These are phyloP conservation scores for Penicillium sp. DNA, from an alignment of 2,329 filamentous ascomycete genomes.

Conservation along the genomic window DNA sequence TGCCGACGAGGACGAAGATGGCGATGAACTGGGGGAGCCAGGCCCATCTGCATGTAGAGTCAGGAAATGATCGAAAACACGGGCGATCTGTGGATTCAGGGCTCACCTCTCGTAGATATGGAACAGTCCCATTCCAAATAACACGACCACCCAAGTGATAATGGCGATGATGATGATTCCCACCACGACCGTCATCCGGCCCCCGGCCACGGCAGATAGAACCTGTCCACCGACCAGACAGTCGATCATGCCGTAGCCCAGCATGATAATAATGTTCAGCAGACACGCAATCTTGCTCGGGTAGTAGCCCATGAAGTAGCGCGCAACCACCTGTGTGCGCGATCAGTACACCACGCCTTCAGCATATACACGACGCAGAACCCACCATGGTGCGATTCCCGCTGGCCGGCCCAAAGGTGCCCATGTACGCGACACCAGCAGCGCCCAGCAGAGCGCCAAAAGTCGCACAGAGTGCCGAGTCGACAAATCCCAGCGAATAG, in stretches of 20 bases:
- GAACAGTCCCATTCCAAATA: conserved; percentile 32
- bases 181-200: conserved; percentile 28
- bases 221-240: conserved; percentile 36
- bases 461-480: conserved; percentile 27
- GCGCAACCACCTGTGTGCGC: conserved; percentile 24
- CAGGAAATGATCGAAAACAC: too few species aligned
- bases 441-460: conserved; percentile 31
- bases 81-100: too few species aligned
- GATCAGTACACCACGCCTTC: too few species aligned
- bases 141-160: conserved; percentile 24
- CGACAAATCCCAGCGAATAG: conserved; percentile 34
- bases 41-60: conserved; percentile 23
- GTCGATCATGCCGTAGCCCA: conserved; percentile 37
- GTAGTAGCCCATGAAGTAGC: conserved; percentile 38
- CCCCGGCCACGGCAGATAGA: conserved; percentile 31
- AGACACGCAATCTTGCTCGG: conserved; percentile 33
- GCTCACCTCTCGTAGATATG: conserved; percentile 36
- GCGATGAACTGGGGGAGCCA: conserved; percentile 36
- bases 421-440: conserved; percentile 31
- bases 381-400: conserved; percentile 37
- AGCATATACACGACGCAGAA: background rate
- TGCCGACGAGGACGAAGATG: conserved; percentile 35
- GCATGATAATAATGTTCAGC: conserved; percentile 35
- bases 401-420: conserved; percentile 33
- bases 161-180: conserved; percentile 29